Percentiles rank a stretch among this genome's conserved stretches.
Evolutionary conservation across 2,329 filamentous ascomycete genomes (phyloP).

Genomic region (Graphilbum ipis-grandicollis): DNA sequence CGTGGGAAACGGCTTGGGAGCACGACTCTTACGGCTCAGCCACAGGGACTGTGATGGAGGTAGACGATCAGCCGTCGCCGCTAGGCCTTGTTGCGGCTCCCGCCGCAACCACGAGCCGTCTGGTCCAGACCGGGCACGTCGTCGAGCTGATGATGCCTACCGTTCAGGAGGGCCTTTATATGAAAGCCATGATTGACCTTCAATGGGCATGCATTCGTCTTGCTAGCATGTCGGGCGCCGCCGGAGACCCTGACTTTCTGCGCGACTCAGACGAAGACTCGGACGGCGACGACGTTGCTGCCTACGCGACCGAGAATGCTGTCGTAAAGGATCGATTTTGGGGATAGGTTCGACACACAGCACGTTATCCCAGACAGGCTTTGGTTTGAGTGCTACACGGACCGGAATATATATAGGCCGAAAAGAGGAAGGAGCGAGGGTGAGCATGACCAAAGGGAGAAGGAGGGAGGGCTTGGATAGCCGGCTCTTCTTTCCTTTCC

Average conservation of each 20-base stretch:
- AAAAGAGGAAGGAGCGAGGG: no score
- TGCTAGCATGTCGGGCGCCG: conserved; percentile 1
- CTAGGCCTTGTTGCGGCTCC: background rate
- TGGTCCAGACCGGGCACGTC: background rate
- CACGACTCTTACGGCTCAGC: background rate
- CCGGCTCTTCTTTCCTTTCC: no score
- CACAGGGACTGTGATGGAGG: background rate
- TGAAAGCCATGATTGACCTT: conserved; percentile 1
- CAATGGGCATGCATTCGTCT: conserved; percentile 1
- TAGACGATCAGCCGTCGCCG: background rate
- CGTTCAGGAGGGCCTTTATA: background rate
- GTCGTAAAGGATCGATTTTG: background rate
- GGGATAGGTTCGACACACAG: background rate
- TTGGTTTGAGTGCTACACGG: no score
- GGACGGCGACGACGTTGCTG: background rate
- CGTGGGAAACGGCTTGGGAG: background rate
- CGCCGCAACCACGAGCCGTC: background rate
- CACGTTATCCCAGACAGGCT: background rate
- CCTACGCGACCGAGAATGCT: background rate
- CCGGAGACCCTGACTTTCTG: conserved; percentile 2
- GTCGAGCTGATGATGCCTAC: background rate
- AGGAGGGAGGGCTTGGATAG: no score
- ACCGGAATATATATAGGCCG: no score
- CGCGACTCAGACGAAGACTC: background rate
- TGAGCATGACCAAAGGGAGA: no score